Evolutionary conservation across 352 stramenopile species (phyloP).

Genomic region (Phytophthora rubi): DNA sequence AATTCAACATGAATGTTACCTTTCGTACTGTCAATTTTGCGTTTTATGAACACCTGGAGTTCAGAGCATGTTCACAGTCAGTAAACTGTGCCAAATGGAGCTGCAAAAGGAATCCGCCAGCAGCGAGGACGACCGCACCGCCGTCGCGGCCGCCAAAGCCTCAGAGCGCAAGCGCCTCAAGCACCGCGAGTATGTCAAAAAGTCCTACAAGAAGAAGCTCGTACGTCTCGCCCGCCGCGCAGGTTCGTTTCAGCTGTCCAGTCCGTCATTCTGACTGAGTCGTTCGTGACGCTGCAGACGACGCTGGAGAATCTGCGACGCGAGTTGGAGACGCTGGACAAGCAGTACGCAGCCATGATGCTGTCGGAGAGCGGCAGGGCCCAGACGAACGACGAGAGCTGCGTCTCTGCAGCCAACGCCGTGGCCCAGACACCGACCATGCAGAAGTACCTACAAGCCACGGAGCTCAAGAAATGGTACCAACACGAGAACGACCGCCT

Average conservation of each 20-base stretch:
- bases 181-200: constrained; percentile 74
- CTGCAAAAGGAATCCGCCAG: constrained; percentile 1
- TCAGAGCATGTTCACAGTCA: neutral
- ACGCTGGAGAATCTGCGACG: constrained; percentile 56
- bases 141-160: constrained; percentile 17
- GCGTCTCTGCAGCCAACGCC: neutral
- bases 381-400: neutral
- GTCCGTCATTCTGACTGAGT: constrained; percentile 13
- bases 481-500: constrained; percentile 64
- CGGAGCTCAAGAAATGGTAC: constrained; percentile 51
- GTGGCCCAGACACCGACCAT: constrained; percentile 30
- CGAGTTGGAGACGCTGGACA: constrained; percentile 51
- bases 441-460: constrained; percentile 53
- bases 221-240: constrained; percentile 34
- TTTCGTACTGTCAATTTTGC: neutral
- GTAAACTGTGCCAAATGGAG: constrained; percentile 4
- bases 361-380: constrained; percentile 3
- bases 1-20: neutral
- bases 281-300: constrained; percentile 35
- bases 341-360: constrained; percentile 54
- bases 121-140: constrained; percentile 6
- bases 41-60: neutral
- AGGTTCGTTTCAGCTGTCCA: neutral
- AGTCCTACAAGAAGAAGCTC: constrained; percentile 78
- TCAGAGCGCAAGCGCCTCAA: constrained; percentile 63